Evolutionary conservation across 257 asterid species (phyloP).

Genomic region (Prunella vulgaris): DNA sequence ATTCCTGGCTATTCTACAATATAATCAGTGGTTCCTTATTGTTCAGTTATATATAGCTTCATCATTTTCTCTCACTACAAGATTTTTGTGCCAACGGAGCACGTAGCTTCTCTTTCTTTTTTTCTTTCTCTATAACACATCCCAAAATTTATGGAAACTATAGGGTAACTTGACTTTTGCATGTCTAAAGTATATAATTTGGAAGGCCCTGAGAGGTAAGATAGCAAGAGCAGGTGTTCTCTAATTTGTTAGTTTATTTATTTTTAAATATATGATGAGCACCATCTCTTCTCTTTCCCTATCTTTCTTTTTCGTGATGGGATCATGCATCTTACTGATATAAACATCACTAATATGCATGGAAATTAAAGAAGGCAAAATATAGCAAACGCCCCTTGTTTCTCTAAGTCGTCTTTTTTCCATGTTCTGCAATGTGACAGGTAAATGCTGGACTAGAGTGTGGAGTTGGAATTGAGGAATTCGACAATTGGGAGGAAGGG

Average conservation of each 20-base stretch:
- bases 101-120: background rate
- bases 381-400: background rate
- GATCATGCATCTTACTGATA: background rate
- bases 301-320: background rate
- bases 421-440: slow-evolving; percentile 35
- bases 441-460: slow-evolving; percentile 95
- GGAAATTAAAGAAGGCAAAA: background rate
- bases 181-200: background rate
- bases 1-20: background rate
- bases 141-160: background rate
- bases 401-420: background rate
- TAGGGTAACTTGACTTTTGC: background rate
- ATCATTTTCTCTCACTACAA: background rate
- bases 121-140: slow-evolving; percentile 1
- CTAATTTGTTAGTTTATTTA: background rate
- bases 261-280: background rate
- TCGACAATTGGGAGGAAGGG: slow-evolving; percentile 77
- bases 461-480: slow-evolving; percentile 76
- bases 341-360: background rate
- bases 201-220: background rate
- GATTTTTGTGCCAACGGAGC: background rate
- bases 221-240: background rate
- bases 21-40: background rate
- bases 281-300: background rate
- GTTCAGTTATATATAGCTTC: background rate